These are phyloP conservation scores for Didymellaceae sp. DNA, from an alignment of 2,329 filamentous ascomycete genomes.

Conservation along the genomic window DNA sequence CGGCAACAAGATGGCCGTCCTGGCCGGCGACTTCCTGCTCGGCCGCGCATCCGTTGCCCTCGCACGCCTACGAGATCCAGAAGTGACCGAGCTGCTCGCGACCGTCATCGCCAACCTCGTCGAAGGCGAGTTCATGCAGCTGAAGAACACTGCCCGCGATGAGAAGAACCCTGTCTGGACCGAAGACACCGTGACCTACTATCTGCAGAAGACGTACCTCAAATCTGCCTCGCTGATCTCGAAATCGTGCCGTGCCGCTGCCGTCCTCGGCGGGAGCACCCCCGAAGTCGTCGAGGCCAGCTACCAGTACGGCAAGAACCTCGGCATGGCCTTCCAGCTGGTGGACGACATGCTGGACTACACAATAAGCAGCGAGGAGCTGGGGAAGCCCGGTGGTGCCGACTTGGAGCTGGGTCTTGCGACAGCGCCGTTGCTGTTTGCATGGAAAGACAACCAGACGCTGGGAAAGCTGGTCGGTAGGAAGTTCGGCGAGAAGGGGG, in stretches of 20 bases:
- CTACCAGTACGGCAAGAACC: conserved; percentile 89
- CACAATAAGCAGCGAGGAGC: conserved; percentile 79
- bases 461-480: conserved; percentile 87
- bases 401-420: conserved; percentile 92
- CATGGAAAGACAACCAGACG: conserved; percentile 88
- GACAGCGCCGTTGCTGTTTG: conserved; percentile 91
- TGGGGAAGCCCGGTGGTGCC: conserved; percentile 94
- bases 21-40: conserved; percentile 95
- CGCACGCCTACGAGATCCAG: conserved; percentile 86
- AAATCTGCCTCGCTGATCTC: conserved; percentile 96
- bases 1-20: conserved; percentile 98
- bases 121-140: conserved; percentile 99
- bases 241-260: conserved; percentile 91
- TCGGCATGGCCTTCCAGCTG: conserved; percentile 94
- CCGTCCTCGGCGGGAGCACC: conserved; percentile 80
- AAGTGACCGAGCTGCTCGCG: conserved; percentile 91
- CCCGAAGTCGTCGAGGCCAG: conserved; percentile 85
- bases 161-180: conserved; percentile 85
- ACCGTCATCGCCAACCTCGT: conserved; percentile 98
- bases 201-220: conserved; percentile 96
- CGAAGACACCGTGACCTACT: conserved; percentile 89
- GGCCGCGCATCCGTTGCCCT: conserved; percentile 92
- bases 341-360: conserved; percentile 99
- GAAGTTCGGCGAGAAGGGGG: conserved; percentile 84
- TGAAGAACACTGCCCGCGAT: conserved; percentile 92